Evolutionary conservation across 805 yeast genomes (phyloP), one percentile per base, ranked within the genome.

Genomic region (Wickerhamiella australiensis): DNA sequence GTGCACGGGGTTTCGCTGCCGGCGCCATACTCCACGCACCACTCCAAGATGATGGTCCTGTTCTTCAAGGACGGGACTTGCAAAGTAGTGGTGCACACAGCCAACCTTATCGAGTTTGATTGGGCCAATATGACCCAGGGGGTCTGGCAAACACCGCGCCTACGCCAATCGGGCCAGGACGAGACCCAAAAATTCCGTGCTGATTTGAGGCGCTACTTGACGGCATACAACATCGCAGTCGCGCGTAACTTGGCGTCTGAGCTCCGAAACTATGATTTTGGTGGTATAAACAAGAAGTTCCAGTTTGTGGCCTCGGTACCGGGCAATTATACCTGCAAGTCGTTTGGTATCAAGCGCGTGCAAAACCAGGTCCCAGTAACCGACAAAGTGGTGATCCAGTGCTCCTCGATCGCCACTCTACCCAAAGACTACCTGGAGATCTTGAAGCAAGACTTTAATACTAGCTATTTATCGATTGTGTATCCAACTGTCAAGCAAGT

Each of bases 401-500:
- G 57, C 9, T 61, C 65, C 11, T 58, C 64, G 2, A 59, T 63
- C 13, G 66, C 60, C 3, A 43, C 55, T 2, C 47, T 61, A n/a
- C 57, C 61, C 22, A 31, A 21, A 3, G 44, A 46, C 3, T 26
- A 56, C 18, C 40, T 43, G 13, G 27, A 29, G 5, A 55, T 49
- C 4, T 46, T 59, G 1, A 27, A 52, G 17, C 26, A 20, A 65
- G 67, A 59, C 65, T 62, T 51, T 46, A 9, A 31, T 1, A 31
- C 49, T 1, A 51, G 60, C 27, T 48, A 53, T 1, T 68, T 77
- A 0, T 59, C 58, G 25, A 54, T 76, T 1, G 56, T 77, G 0
- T 77, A 59, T 57, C 80, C 82, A 1, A 61, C 75, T 1, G 66
- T 64, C 0, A 52, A 60, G 1, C 71, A 74, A 23, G 61, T 77